Evolutionary conservation across 176 grass and related monocot species (phyloP), one percentile per base, ranked within the genome.

Genomic region (Melocanna baccifera): DNA sequence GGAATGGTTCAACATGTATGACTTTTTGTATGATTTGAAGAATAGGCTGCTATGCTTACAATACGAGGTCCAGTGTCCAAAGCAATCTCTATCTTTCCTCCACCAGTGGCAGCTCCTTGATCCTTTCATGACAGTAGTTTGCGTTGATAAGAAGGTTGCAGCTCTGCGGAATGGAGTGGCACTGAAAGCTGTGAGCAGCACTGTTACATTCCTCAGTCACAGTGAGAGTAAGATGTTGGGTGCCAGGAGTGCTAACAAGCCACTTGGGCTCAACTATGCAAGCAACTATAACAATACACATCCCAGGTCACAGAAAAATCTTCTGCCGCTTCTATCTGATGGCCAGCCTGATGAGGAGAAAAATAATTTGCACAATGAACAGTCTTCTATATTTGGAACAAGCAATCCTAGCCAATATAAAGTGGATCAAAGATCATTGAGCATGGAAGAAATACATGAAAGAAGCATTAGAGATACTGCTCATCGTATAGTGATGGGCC

Each of bases 81-180:
- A 87, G 69, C 83, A 85, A 55, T 87, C 62, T 55, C 63, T 94
- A 32, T 87, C 92, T 61, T 81, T 87, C 71, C 78, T 92, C 76
- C 55, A 83, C 23, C 84, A 87, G 73, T 94, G 92, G 92, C 68
- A 79, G 47, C 85, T 94, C 48, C 92, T 94, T 76, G 92, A 94
- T 71, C 89, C 92, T 71, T 94, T 94, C 80, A 79, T 94, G 89
- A 89, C 92, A 61, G 92, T 94, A 69, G 85, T 94, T 63, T 86
- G 72, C 78, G 90, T 94, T 26, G 87, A 88, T 62, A 89, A 88
- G 76, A 87, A 87, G 74, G 36, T 94, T 25, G 42, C 61, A 69
- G 85, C 81, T 78, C 73, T 94, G 72, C 51, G 78, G 61, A 55
- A 83, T 22, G 92, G 89, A 67, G 51, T 25, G 51, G 87, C 89